Conservation (phyloP, 2,329 filamentous ascomycete species). For the Xylaria arbuscula region DNA sequence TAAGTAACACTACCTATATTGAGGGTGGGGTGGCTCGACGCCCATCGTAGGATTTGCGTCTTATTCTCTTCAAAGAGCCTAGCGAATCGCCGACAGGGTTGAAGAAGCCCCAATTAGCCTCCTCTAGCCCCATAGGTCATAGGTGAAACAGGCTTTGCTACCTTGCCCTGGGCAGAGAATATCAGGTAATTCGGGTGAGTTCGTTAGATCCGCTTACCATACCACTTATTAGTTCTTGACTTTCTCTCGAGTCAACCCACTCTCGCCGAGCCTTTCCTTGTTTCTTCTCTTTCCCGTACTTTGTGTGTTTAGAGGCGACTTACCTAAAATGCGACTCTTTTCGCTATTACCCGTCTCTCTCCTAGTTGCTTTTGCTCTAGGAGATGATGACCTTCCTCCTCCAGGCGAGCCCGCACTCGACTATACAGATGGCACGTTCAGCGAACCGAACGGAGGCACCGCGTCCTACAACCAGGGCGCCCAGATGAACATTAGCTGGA, state of each 20-base stretch:
- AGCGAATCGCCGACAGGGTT: conserved; percentile 10
- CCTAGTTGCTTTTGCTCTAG: conserved; percentile 33
- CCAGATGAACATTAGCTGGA: conserved; percentile 44
- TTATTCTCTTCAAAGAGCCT: conserved; percentile 22
- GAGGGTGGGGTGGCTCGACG: background rate
- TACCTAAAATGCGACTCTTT: conserved; percentile 28
- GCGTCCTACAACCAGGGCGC: conserved; percentile 38
- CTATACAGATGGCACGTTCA: conserved; percentile 42
- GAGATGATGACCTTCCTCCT: conserved; percentile 33
- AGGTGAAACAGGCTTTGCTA: conserved; percentile 18
- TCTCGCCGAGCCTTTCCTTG: conserved; percentile 18
- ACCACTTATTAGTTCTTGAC: conserved; percentile 20
- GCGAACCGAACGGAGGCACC: conserved; percentile 38
- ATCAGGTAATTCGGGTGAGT: conserved; percentile 9
- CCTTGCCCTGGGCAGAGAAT: conserved; percentile 8
- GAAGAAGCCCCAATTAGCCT: conserved; percentile 10
- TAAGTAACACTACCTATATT: background rate
- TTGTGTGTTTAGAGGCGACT: conserved; percentile 10
- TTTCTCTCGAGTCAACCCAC: conserved; percentile 20
- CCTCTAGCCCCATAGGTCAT: conserved; percentile 8
- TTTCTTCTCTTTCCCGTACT: conserved; percentile 12
- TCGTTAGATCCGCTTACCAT: conserved; percentile 10
- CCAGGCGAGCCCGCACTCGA: conserved; percentile 40
- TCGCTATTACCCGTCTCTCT: conserved; percentile 25
- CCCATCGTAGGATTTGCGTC: conserved; percentile 21